These are phyloP conservation scores for Drosera spatulata DNA, from an alignment of 179 eudicot species.

Conservation along the genomic window DNA sequence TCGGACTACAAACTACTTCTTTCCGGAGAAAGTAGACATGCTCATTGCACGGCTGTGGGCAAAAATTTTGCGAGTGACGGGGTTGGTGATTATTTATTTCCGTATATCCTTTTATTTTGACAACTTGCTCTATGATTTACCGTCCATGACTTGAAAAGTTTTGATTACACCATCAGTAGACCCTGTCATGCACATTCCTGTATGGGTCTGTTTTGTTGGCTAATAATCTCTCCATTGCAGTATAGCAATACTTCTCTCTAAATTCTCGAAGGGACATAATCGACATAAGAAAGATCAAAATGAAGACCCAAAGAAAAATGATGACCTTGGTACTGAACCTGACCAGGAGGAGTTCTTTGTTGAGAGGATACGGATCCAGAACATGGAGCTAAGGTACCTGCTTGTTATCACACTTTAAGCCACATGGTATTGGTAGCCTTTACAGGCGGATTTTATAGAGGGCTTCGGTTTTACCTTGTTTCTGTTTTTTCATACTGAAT, in stretches of 20 bases:
- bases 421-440: no score
- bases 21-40: slow-evolving; percentile 93
- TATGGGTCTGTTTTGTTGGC: neutral
- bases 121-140: neutral
- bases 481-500: no score
- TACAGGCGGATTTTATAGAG: neutral
- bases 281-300: slow-evolving; percentile 30
- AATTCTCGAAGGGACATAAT: slow-evolving; percentile 29
- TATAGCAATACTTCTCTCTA: slow-evolving; percentile 39
- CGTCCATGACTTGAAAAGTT: neutral
- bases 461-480: no score
- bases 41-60: slow-evolving; percentile 69
- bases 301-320: slow-evolving; percentile 58
- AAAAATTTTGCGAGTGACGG: slow-evolving; percentile 48
- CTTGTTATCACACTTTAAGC: no score
- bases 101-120: neutral
- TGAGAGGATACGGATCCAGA: slow-evolving; percentile 84
- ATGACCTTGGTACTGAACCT: slow-evolving; percentile 32
- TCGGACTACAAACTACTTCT: slow-evolving; percentile 63
- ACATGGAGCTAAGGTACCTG: slow-evolving; percentile 73
- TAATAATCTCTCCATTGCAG: slow-evolving; percentile 24
- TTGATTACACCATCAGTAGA: neutral
- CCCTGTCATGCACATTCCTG: no score
- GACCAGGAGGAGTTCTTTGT: slow-evolving; percentile 47
- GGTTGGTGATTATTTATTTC: slow-evolving; percentile 14